Evolutionary conservation across 768 basidiomycete genomes (phyloP).

Genomic region (Boletus rufocinnamomeus): DNA sequence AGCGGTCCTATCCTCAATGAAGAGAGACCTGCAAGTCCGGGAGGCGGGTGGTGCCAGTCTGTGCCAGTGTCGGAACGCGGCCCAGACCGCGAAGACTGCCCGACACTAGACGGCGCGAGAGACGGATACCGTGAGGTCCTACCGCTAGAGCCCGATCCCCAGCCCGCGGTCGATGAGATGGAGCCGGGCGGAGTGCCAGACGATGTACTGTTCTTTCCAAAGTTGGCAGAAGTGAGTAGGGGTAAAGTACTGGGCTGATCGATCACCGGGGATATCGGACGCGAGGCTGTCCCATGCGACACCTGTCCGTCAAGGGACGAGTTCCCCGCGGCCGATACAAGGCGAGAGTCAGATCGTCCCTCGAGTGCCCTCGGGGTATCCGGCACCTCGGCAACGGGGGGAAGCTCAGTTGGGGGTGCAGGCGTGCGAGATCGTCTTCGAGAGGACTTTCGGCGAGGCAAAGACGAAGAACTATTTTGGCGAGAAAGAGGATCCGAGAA

Average conservation of each 20-base stretch:
- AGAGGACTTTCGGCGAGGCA: conserved; percentile 14
- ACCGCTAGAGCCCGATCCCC: conserved; percentile 19
- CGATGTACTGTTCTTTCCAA: conserved; percentile 26
- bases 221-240: conserved; percentile 29
- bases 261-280: conserved; percentile 8
- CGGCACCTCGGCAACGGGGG: conserved; percentile 24
- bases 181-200: conserved; percentile 21
- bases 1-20: conserved; percentile 15
- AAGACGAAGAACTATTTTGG: background rate
- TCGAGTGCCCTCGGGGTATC: conserved; percentile 1
- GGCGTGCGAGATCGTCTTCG: conserved; percentile 5
- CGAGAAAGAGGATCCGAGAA: conserved; percentile 6
- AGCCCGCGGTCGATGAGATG: conserved; percentile 14
- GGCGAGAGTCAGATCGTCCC: background rate
- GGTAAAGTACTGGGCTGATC: conserved; percentile 12
- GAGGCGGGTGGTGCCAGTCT: conserved; percentile 30
- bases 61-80: conserved; percentile 14
- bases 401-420: conserved; percentile 8
- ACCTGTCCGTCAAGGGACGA: conserved; percentile 10
- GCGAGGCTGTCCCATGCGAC: conserved; percentile 15
- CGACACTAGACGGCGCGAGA: conserved; percentile 23
- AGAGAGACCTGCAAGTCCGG: conserved; percentile 25
- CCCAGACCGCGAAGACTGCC: conserved; percentile 7
- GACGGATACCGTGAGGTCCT: conserved; percentile 32
- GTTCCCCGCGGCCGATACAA: conserved; percentile 4